phyloP scores from a whole-genome alignment of 768 basidiomycete species.

The Bullera alba region DNA sequence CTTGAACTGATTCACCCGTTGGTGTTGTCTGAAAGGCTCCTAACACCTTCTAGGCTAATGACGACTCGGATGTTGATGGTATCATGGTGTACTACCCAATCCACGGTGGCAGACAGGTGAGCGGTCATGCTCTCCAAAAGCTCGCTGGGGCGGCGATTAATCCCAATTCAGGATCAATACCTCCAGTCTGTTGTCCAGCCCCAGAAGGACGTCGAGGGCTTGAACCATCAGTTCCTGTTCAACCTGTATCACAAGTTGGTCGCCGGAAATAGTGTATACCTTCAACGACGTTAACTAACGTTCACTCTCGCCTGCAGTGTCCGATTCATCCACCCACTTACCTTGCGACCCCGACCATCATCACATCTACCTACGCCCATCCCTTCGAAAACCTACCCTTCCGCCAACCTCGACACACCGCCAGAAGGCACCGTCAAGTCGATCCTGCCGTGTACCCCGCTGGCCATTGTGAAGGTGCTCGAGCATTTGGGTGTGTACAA shows the following conservation, averaged over 20 bases:
- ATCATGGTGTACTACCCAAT: slow-evolving; percentile 99
- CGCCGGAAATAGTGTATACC: neutral
- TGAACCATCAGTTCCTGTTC: slow-evolving; percentile 79
- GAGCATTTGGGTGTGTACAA: slow-evolving; percentile 92
- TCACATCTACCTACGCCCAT: slow-evolving; percentile 36
- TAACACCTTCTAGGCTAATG: slow-evolving; percentile 57
- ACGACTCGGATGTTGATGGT: slow-evolving; percentile 73
- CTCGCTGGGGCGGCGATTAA: neutral
- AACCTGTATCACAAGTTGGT: slow-evolving; percentile 89
- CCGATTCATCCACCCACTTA: slow-evolving; percentile 61
- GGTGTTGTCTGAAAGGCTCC: neutral
- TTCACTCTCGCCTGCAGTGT: slow-evolving; percentile 54
- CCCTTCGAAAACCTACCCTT: slow-evolving; percentile 5
- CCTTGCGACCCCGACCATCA: slow-evolving; percentile 36
- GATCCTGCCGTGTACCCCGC: slow-evolving; percentile 92
- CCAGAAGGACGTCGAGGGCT: slow-evolving; percentile 93
- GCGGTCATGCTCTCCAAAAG: slow-evolving; percentile 27
- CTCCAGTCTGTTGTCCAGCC: slow-evolving; percentile 95
- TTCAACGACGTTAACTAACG: neutral
- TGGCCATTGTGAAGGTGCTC: slow-evolving; percentile 91
- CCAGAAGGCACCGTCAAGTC: slow-evolving; percentile 87
- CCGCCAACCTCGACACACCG: slow-evolving; percentile 52
- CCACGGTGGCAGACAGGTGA: slow-evolving; percentile 77
- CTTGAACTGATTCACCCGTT: neutral
- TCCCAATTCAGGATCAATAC: slow-evolving; percentile 73